phyloP scores from a whole-genome alignment of 441 rosid genomes.

The Adansonia grandidieri region DNA sequence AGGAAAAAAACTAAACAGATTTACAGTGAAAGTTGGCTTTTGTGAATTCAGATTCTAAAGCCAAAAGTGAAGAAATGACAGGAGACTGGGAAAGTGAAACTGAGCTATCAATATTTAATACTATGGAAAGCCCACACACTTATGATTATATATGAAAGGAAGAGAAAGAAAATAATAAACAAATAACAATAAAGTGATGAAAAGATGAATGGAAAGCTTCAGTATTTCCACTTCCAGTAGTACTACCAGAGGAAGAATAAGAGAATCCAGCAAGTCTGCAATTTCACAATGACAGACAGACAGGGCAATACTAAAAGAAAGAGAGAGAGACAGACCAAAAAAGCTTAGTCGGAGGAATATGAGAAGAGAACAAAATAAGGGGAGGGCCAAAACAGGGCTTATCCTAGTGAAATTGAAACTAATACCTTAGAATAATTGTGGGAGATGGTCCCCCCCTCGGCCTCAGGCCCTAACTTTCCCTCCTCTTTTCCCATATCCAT shows the following conservation, averaged over 20 bases:
- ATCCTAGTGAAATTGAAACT: conserved; percentile 11
- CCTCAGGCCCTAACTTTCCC: background rate
- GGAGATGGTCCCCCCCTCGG: conserved; percentile 36
- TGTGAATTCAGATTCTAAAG: conserved; percentile 6
- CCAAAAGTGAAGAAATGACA: conserved; percentile 28
- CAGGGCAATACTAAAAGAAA: background rate
- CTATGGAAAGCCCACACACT: background rate
- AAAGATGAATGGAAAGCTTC: background rate
- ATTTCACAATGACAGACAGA: background rate
- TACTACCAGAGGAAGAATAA: background rate
- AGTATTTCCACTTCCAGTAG: background rate
- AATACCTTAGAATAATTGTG: conserved; percentile 18
- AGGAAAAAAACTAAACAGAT: background rate
- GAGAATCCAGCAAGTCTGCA: background rate
- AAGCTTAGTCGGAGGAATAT: conserved; percentile 16
- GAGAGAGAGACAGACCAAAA: conserved; percentile 15
- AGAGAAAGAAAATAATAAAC: background rate
- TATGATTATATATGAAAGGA: background rate
- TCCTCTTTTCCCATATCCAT: background rate
- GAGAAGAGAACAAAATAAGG: conserved; percentile 26
- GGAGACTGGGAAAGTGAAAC: conserved; percentile 27
- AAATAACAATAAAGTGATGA: conserved; percentile 16
- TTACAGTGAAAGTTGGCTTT: conserved; percentile 9
- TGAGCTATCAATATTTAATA: conserved; percentile 7
- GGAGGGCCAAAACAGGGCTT: conserved; percentile 14